Percentiles rank a stretch among this genome's conserved stretches.
These are phyloP conservation scores for Microdochium nivale DNA, from an alignment of 2,329 filamentous ascomycete species.

Conservation along the genomic window DNA sequence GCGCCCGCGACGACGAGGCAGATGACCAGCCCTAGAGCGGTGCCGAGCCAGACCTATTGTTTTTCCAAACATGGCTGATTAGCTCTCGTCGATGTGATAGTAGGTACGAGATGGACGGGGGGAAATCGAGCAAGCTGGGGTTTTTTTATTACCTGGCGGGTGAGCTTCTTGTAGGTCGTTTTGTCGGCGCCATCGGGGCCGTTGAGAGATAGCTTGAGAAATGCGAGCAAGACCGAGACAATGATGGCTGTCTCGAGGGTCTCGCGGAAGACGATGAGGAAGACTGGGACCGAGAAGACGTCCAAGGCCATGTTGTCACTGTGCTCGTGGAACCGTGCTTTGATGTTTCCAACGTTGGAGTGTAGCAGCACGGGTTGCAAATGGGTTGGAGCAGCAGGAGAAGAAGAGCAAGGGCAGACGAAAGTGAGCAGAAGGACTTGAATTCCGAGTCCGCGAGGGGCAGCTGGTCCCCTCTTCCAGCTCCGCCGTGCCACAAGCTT, in stretches of 20 bases:
- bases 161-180: neutral
- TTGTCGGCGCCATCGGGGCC: neutral
- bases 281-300: slow-evolving; percentile 38
- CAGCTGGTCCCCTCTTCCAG: too few relatives aligned
- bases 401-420: too few relatives aligned
- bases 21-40: slow-evolving; percentile 51
- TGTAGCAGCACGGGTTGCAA: too few relatives aligned
- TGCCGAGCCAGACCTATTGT: slow-evolving; percentile 58
- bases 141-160: neutral
- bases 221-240: slow-evolving; percentile 77
- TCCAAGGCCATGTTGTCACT: slow-evolving; percentile 1
- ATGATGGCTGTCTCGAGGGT: slow-evolving; percentile 77
- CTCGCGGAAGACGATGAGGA: slow-evolving; percentile 87
- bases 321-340: neutral
- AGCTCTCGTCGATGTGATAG: too few relatives aligned
- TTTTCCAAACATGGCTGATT: neutral
- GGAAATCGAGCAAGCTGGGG: too few relatives aligned
- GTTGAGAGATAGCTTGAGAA: slow-evolving; percentile 68
- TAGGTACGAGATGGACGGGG: too few relatives aligned
- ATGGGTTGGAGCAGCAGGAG: too few relatives aligned
- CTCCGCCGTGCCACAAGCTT: too few relatives aligned
- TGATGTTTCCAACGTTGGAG: too few relatives aligned
- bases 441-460: too few relatives aligned
- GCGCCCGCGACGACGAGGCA: slow-evolving; percentile 57
- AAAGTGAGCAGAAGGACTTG: too few relatives aligned